Conservation (phyloP, 805 yeast genomes). For the Candida berthetii region DNA sequence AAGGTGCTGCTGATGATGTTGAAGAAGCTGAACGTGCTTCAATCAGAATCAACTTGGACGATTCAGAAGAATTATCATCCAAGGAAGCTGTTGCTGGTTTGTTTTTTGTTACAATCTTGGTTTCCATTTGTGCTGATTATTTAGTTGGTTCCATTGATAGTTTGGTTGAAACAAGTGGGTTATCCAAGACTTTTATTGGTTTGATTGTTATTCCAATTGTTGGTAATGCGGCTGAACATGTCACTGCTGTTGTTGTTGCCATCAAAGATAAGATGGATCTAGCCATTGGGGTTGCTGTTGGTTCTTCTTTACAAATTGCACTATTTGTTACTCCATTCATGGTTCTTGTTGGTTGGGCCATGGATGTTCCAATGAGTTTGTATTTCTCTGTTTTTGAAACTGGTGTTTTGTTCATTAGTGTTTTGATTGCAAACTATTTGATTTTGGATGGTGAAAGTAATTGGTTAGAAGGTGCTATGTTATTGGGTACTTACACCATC, state of each 20-base stretch:
- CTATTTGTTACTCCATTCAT: slow-evolving; percentile 92
- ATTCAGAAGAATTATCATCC: slow-evolving; percentile 36
- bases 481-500: slow-evolving; percentile 78
- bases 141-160: slow-evolving; percentile 91
- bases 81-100: slow-evolving; percentile 47
- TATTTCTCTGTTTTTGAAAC: slow-evolving; percentile 93
- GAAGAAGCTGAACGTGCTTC: slow-evolving; percentile 20
- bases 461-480: slow-evolving; percentile 96
- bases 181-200: slow-evolving; percentile 94
- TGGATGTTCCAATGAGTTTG: slow-evolving; percentile 88
- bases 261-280: slow-evolving; percentile 95
- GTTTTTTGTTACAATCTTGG: slow-evolving; percentile 63
- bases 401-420: slow-evolving; percentile 83
- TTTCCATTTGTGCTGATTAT: slow-evolving; percentile 88
- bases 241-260: slow-evolving; percentile 93
- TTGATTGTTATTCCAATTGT: slow-evolving; percentile 91
- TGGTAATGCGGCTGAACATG: slow-evolving; percentile 99
- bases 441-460: slow-evolving; percentile 92
- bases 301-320: slow-evolving; percentile 93
- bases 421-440: slow-evolving; percentile 79
- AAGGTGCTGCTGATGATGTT: slow-evolving; percentile 38
- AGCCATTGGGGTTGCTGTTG: slow-evolving; percentile 95
- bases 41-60: slow-evolving; percentile 4
- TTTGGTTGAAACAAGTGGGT: slow-evolving; percentile 75
- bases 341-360: slow-evolving; percentile 90